A percentile compares a stretch with the other conserved stretches of the same genome.
Evolutionary conservation across 176 grass and related monocot genomes (phyloP).

Genomic region (Carex myosuroides): DNA sequence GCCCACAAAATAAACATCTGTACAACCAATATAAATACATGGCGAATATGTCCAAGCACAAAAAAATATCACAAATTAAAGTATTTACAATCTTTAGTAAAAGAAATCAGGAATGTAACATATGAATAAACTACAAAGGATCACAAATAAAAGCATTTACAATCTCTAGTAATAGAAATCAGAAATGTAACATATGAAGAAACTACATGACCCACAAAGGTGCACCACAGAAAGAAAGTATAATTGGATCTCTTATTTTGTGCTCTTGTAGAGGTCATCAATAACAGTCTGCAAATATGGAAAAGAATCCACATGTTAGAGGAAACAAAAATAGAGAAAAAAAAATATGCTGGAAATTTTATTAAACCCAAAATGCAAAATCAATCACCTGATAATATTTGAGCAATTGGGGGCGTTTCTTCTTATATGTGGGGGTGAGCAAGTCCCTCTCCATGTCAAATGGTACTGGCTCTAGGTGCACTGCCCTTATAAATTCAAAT

Average conservation of each 20-base stretch:
- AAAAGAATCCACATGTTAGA: not conserved
- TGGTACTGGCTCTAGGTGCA: slow-evolving; percentile 64
- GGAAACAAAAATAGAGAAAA: not conserved
- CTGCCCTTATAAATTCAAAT: slow-evolving; percentile 62
- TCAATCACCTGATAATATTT: slow-evolving; percentile 68
- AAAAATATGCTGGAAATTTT: not conserved
- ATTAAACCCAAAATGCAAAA: not conserved
- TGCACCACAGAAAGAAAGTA: not conserved
- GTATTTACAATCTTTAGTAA: slow-evolving; percentile 4
- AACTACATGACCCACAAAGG: not conserved
- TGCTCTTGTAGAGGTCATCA: slow-evolving; percentile 49
- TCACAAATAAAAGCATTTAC: not conserved
- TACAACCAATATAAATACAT: not conserved
- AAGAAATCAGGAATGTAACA: not conserved
- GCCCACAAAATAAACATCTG: not conserved
- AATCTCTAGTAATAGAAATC: not conserved
- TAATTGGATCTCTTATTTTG: slow-evolving; percentile 26
- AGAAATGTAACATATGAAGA: not conserved
- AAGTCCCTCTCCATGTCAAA: slow-evolving; percentile 87
- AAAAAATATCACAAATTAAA: not conserved
- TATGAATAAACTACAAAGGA: not conserved
- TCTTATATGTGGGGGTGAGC: slow-evolving; percentile 91
- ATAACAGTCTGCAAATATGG: slow-evolving; percentile 37
- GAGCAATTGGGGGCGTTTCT: slow-evolving; percentile 87
- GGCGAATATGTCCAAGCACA: not conserved